phyloP scores from a whole-genome alignment of 2,329 filamentous ascomycete genomes.

The Fusarium sp. region DNA sequence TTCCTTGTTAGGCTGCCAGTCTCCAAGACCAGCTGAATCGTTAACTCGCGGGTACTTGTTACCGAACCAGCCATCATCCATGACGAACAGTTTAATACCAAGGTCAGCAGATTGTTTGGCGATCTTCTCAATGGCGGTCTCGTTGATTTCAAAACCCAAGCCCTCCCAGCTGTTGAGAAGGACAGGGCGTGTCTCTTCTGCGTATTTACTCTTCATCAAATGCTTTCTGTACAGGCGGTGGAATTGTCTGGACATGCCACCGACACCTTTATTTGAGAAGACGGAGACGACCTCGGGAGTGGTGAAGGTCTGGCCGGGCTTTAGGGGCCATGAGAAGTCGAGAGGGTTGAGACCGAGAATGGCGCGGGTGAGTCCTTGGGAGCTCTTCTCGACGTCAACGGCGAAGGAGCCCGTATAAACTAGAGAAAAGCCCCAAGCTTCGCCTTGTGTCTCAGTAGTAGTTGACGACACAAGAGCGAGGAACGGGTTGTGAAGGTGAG shows the following conservation, averaged over 20 bases:
- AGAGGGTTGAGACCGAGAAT: constrained; percentile 68
- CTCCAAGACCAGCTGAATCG: constrained; percentile 67
- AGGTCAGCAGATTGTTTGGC: constrained; percentile 66
- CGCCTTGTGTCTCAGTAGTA: constrained; percentile 68
- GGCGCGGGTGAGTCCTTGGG: constrained; percentile 68
- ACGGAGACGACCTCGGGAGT: constrained; percentile 71
- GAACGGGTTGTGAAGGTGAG: constrained; percentile 72
- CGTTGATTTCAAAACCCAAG: constrained; percentile 65
- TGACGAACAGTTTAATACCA: constrained; percentile 69
- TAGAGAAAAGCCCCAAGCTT: constrained; percentile 72
- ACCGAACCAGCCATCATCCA: constrained; percentile 75
- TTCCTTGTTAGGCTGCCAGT: constrained; percentile 67
- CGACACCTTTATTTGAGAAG: constrained; percentile 66
- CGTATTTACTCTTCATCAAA: constrained; percentile 66
- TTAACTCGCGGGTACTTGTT: constrained; percentile 64
- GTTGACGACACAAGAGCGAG: constrained; percentile 63
- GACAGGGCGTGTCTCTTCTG: constrained; percentile 60
- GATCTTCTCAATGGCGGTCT: constrained; percentile 62
- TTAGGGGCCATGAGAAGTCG: constrained; percentile 67
- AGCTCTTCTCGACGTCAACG: constrained; percentile 68
- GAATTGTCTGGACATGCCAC: constrained; percentile 70
- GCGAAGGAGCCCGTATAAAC: constrained; percentile 72
- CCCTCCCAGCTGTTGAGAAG: constrained; percentile 75
- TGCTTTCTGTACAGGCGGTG: constrained; percentile 70
- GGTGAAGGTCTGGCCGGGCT: constrained; percentile 64